Evolutionary conservation across 2,329 filamentous ascomycete genomes (phyloP).

Genomic region (Cryphonectria naterciae): DNA sequence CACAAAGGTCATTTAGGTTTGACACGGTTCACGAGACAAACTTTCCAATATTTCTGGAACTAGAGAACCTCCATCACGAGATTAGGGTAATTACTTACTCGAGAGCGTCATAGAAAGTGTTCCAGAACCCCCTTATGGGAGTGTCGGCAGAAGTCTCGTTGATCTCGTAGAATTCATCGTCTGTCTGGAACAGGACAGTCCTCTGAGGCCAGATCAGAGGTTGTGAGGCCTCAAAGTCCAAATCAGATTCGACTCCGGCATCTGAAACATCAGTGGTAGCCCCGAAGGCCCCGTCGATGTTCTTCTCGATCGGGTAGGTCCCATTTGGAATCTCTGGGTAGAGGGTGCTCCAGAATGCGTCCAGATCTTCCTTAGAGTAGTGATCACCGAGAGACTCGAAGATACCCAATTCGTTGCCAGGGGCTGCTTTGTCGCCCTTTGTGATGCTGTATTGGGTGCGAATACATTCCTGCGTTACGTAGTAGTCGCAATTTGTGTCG

Average conservation of each 20-base stretch:
- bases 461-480: constrained; percentile 24
- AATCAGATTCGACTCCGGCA: constrained; percentile 42
- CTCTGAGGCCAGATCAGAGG: constrained; percentile 55
- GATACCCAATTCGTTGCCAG: constrained; percentile 23
- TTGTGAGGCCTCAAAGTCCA: constrained; percentile 53
- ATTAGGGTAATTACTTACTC: not conserved
- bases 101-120: constrained; percentile 16
- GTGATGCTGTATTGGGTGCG: constrained; percentile 22
- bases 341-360: constrained; percentile 17
- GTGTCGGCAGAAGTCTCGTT: constrained; percentile 25
- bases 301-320: constrained; percentile 33
- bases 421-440: constrained; percentile 9
- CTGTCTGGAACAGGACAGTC: constrained; percentile 38
- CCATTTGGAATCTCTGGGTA: constrained; percentile 32
- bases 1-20: not conserved
- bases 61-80: no score
- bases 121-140: constrained; percentile 15
- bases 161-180: constrained; percentile 37
- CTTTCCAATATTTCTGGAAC: no score
- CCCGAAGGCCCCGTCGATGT: constrained; percentile 34
- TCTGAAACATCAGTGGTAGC: constrained; percentile 12
- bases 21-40: not conserved
- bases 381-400: constrained; percentile 23
- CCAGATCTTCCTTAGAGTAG: constrained; percentile 18
- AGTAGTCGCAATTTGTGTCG: constrained; percentile 18